phyloP scores from a whole-genome alignment of 108 stramenopile species.

The Cyclotella kingstonii region DNA sequence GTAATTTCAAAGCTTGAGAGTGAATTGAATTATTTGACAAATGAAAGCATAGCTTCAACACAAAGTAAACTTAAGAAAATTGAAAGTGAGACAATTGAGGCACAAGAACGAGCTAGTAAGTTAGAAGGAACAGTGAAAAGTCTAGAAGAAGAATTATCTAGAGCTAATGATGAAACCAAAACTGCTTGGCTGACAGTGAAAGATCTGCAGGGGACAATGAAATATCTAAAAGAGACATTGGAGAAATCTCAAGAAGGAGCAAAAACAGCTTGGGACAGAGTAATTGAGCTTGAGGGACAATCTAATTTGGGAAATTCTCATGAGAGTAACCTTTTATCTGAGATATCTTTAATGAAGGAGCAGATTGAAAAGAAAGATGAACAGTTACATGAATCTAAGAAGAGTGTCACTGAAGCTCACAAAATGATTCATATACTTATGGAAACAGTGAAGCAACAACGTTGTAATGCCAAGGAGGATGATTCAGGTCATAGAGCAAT shows the following conservation, averaged over 20 bases:
- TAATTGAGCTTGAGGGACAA: constrained; percentile 13
- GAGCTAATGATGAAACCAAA: background rate
- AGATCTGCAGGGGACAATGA: background rate
- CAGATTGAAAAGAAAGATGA: constrained; percentile 31
- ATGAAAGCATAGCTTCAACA: constrained; percentile 1
- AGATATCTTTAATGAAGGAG: constrained; percentile 14
- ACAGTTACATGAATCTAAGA: constrained; percentile 29
- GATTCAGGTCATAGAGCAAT: no score
- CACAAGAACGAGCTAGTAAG: background rate
- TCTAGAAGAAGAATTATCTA: background rate
- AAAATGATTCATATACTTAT: constrained; percentile 46
- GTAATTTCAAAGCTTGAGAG: constrained; percentile 6
- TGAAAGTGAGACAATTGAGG: constrained; percentile 6
- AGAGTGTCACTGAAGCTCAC: constrained; percentile 35
- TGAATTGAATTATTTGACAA: constrained; percentile 12
- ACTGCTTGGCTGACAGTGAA: background rate
- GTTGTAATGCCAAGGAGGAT: constrained; percentile 12
- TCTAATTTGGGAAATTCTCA: background rate
- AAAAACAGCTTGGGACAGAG: constrained; percentile 8
- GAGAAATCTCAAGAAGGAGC: constrained; percentile 16
- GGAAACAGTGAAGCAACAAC: constrained; percentile 30
- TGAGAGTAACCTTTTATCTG: constrained; percentile 1
- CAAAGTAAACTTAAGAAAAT: constrained; percentile 3
- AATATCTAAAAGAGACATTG: background rate
- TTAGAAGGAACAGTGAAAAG: constrained; percentile 9